These are phyloP conservation scores for Alternaria triticimaculans DNA, from an alignment of 2,329 filamentous ascomycete genomes.

Conservation along the genomic window DNA sequence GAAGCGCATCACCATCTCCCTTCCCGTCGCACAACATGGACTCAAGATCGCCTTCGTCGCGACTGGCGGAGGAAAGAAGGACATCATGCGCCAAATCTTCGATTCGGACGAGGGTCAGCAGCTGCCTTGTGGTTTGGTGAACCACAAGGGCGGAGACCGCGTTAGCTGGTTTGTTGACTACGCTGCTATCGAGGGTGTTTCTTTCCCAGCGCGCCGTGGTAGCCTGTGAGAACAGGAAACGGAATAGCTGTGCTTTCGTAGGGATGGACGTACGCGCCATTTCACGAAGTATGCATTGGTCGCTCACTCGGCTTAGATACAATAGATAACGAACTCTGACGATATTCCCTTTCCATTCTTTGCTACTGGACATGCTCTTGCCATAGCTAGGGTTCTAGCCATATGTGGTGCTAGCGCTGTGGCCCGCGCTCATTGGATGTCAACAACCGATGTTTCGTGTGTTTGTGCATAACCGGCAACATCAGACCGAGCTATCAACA, in stretches of 20 bases:
- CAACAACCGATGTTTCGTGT: slow-evolving; percentile 13
- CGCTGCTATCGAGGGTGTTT: slow-evolving; percentile 82
- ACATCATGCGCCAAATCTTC: slow-evolving; percentile 91
- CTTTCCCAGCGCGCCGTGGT: slow-evolving; percentile 74
- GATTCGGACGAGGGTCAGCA: slow-evolving; percentile 73
- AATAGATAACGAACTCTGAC: slow-evolving; percentile 25
- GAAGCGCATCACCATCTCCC: slow-evolving; percentile 86
- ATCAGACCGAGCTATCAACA: slow-evolving; percentile 1
- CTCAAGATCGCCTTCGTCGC: slow-evolving; percentile 90
- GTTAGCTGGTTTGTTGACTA: slow-evolving; percentile 96
- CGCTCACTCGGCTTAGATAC: slow-evolving; percentile 31
- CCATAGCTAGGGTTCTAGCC: slow-evolving; percentile 2
- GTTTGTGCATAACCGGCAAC: slow-evolving; percentile 3
- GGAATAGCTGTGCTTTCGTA: slow-evolving; percentile 35
- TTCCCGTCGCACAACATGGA: slow-evolving; percentile 88
- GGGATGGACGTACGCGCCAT: slow-evolving; percentile 21
- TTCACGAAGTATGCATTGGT: slow-evolving; percentile 33
- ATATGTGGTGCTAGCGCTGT: slow-evolving; percentile 3
- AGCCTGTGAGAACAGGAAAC: slow-evolving; percentile 56
- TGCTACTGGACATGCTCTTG: not conserved
- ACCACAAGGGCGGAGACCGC: slow-evolving; percentile 80
- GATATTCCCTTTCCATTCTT: not conserved
- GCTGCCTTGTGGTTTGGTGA: slow-evolving; percentile 87
- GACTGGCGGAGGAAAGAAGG: slow-evolving; percentile 87
- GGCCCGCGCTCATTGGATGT: slow-evolving; percentile 8